Conservation (phyloP, 768 basidiomycete genomes). For the Mrakia gelida region DNA sequence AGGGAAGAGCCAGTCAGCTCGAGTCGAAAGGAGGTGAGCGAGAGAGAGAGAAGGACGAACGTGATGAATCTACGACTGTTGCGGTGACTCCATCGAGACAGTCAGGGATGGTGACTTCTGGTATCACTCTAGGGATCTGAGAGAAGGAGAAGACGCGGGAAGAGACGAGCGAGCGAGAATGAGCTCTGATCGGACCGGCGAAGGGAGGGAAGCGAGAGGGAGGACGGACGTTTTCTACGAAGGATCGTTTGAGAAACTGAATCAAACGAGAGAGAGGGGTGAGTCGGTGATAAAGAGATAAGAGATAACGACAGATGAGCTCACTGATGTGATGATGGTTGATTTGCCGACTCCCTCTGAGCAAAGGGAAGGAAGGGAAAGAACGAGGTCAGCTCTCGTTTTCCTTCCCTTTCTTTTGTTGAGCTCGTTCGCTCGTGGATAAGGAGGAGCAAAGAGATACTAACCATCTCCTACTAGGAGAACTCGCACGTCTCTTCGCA, state of each 20-base stretch:
- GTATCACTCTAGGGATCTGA: conserved; percentile 90
- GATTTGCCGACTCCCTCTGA: conserved; percentile 98
- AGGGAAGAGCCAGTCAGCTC: conserved; percentile 10
- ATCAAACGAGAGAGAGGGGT: background rate
- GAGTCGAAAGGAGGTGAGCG: too few relatives aligned
- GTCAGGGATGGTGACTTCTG: conserved; percentile 96
- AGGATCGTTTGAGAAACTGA: conserved; percentile 79
- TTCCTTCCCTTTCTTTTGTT: background rate
- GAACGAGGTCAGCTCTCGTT: background rate
- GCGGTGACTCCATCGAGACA: conserved; percentile 97
- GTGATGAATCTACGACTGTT: conserved; percentile 94
- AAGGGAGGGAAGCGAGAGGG: background rate
- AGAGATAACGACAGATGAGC: background rate
- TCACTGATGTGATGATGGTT: conserved; percentile 81
- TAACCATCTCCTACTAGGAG: conserved; percentile 89
- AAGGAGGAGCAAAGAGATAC: conserved; percentile 38
- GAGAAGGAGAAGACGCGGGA: background rate
- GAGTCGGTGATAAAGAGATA: background rate
- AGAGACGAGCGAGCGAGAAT: background rate
- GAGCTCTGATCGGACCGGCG: conserved; percentile 7
- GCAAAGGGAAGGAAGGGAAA: background rate
- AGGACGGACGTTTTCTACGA: conserved; percentile 63
- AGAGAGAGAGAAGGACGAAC: conserved; percentile 51
- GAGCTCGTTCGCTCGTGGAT: too few relatives aligned
- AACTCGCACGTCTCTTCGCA: conserved; percentile 87